Conservation (phyloP, 352 stramenopile species). For the Peronospora belbahrii region DNA sequence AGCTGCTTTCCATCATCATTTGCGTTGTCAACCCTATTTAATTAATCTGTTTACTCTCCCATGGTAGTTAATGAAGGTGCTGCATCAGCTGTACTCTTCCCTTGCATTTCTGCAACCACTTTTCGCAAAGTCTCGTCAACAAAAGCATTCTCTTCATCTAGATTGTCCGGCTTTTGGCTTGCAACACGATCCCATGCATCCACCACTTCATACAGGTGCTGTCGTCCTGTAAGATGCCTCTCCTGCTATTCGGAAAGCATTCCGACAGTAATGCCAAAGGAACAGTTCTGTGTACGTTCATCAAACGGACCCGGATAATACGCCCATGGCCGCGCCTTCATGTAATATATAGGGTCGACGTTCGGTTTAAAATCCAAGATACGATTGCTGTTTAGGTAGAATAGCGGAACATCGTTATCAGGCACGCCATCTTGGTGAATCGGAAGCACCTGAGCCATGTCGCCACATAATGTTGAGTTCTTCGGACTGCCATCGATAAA, state of each 20-base stretch:
- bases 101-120: conserved; percentile 12
- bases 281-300: conserved; percentile 32
- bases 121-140: conserved; percentile 20
- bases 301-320: conserved; percentile 32
- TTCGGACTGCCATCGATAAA: conserved; percentile 16
- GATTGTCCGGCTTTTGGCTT: conserved; percentile 20
- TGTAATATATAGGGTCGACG: conserved; percentile 32
- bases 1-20: conserved; percentile 27
- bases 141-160: conserved; percentile 17
- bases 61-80: conserved; percentile 8
- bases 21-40: conserved; percentile 9
- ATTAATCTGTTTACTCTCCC: conserved; percentile 10
- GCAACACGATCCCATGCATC: conserved; percentile 21
- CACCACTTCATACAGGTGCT: conserved; percentile 28
- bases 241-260: conserved; percentile 24
- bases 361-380: conserved; percentile 32
- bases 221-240: conserved; percentile 23
- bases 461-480: conserved; percentile 37
- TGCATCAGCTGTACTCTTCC: conserved; percentile 6
- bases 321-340: conserved; percentile 28
- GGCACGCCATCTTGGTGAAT: conserved; percentile 17
- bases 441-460: conserved; percentile 47
- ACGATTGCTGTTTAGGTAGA: conserved; percentile 58
- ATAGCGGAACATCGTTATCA: conserved; percentile 23
- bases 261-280: conserved; percentile 34